A percentile compares a stretch with the other conserved stretches of the same genome.
Evolutionary conservation across 2,329 filamentous ascomycete species (phyloP).

Genomic region (Alternaria sp.): DNA sequence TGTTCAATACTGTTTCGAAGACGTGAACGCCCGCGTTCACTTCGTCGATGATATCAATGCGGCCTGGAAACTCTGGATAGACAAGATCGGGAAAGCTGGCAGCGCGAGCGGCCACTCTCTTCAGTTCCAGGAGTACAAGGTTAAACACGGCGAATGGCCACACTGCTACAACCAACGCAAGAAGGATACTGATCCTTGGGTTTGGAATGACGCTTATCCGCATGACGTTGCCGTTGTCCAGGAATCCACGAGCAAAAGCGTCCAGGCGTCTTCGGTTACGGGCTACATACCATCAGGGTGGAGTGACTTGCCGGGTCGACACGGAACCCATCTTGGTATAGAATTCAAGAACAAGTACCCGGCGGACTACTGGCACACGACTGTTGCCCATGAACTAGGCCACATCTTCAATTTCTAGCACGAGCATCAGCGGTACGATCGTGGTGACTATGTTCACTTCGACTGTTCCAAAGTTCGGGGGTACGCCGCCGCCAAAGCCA

Average conservation of each 20-base stretch:
- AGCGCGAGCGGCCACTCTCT: constrained; percentile 7
- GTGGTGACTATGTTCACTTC: not conserved
- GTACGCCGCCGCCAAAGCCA: constrained; percentile 6
- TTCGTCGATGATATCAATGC: constrained; percentile 8
- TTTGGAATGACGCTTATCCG: constrained; percentile 1
- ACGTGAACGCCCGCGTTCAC: not conserved
- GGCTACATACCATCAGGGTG: constrained; percentile 11
- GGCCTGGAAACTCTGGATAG: constrained; percentile 13
- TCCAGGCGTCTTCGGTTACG: not conserved
- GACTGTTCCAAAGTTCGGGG: constrained; percentile 3
- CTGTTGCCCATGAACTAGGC: constrained; percentile 8
- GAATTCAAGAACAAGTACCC: constrained; percentile 1
- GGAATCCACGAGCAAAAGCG: not conserved
- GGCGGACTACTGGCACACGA: not conserved
- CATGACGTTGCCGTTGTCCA: constrained; percentile 4
- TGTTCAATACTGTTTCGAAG: constrained; percentile 8
- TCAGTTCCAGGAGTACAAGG: constrained; percentile 7
- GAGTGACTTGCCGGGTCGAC: not conserved
- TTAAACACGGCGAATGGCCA: not conserved
- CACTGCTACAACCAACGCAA: constrained; percentile 7
- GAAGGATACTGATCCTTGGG: constrained; percentile 1
- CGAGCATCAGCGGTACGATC: constrained; percentile 2
- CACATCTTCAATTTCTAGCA: constrained; percentile 8
- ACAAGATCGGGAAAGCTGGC: constrained; percentile 5
- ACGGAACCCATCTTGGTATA: constrained; percentile 1